Evolutionary conservation across 495 filamentous ascomycete species (phyloP).

Genomic region (Podospora pseudopauciseta): DNA sequence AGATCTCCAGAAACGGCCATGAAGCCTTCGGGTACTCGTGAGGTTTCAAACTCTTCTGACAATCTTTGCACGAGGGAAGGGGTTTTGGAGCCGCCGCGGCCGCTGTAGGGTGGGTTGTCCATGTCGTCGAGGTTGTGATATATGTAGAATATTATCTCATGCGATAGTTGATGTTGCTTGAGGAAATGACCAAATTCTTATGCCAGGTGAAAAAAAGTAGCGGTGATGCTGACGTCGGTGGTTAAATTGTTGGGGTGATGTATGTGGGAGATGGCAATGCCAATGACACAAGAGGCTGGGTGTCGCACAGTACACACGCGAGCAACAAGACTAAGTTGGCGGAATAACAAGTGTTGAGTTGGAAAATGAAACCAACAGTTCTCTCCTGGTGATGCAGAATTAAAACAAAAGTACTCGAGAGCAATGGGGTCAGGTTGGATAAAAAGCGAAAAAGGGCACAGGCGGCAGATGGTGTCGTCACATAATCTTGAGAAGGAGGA

Average conservation of each 20-base stretch:
- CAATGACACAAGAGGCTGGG: not conserved
- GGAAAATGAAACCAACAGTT: not conserved
- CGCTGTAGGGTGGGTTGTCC: not conserved
- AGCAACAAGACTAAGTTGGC: not conserved
- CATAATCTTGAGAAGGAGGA: not conserved
- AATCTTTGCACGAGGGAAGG: slow-evolving; percentile 39
- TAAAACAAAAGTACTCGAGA: not conserved
- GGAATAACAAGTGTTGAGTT: not conserved
- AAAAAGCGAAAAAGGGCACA: not conserved
- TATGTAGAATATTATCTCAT: not conserved
- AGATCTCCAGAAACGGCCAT: slow-evolving; percentile 50
- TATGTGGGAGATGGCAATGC: not conserved
- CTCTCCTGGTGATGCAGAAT: not conserved
- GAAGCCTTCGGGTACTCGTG: slow-evolving; percentile 49
- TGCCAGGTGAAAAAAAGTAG: not conserved
- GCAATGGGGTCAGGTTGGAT: not conserved
- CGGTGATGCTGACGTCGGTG: not conserved
- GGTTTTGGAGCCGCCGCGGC: slow-evolving; percentile 22
- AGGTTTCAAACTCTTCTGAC: slow-evolving; percentile 46
- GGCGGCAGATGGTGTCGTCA: slow-evolving; percentile 8
- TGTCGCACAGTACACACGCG: not conserved
- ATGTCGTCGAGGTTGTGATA: not conserved
- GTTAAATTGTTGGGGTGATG: not conserved
- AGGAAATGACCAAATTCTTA: not conserved
- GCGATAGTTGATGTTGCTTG: not conserved